A percentile compares a stretch with the other conserved stretches of the same genome.
Evolutionary conservation across 805 yeast genomes (phyloP).

Genomic region (Barnettozyma californica): DNA sequence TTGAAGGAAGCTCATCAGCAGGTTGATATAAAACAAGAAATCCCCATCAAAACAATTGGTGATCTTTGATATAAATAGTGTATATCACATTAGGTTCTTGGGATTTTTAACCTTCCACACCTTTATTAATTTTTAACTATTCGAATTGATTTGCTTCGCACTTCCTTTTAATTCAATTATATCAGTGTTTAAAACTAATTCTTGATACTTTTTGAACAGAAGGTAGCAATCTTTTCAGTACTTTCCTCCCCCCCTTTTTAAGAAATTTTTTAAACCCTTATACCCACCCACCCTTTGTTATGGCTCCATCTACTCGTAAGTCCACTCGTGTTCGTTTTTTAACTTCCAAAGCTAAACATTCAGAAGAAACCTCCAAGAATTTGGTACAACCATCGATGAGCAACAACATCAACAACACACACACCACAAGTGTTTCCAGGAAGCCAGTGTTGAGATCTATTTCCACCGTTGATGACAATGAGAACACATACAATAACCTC

Average conservation of each 20-base stretch:
- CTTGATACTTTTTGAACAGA: neutral
- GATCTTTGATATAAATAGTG: neutral
- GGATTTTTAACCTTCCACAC: neutral
- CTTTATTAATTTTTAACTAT: neutral
- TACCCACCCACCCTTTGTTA: conserved; percentile 2
- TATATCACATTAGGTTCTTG: neutral
- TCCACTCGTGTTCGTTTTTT: conserved; percentile 21
- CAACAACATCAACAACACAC: neutral
- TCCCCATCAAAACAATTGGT: neutral
- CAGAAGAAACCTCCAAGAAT: conserved; percentile 7
- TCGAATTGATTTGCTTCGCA: neutral
- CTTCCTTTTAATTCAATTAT: neutral
- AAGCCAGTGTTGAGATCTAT: conserved; percentile 27
- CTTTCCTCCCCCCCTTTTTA: neutral
- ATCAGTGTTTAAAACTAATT: neutral
- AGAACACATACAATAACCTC: conserved; percentile 24
- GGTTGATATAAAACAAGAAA: neutral
- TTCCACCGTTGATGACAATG: conserved; percentile 25
- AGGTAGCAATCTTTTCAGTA: neutral
- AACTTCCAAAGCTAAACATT: conserved; percentile 27
- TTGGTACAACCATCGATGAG: neutral
- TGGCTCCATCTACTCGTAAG: conserved; percentile 25
- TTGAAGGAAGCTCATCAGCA: neutral
- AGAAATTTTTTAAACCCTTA: neutral
- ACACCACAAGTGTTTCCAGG: conserved; percentile 3